Base-by-base conservation (phyloP, 208 protist species). In the Wallacemonas sp. region DNA sequence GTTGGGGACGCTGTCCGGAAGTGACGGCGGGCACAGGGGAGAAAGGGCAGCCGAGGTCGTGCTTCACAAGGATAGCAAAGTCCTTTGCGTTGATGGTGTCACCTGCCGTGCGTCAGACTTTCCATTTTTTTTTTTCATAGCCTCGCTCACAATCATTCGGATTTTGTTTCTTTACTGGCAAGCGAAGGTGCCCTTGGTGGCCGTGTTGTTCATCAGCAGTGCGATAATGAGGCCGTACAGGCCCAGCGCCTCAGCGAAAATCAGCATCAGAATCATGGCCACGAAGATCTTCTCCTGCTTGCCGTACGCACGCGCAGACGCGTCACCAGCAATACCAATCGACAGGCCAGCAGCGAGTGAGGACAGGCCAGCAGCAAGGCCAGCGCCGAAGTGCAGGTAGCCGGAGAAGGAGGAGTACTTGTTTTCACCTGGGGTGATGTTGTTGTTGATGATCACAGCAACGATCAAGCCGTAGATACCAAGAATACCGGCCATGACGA, bases 391-490 rank as follows among this genome's bases (percentile, higher is more conserved):
- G 75, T 99, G 94, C 52, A 97, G 75, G 79, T 98, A 99, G 36
- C 87, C 93, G 1, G 90, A 72, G 73, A 87, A 92, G 38, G 71
- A 66, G 26, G 85, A 93, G 71, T 92, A 90, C 13, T 62, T 73
- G 57, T 86, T 76, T 27, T 71, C 69, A 17, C 90, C 86, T 17
- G 83, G 87, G 44, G 83, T 74, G 67, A 97, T 93, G 74, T 94
- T 93, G 71, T 91, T 95, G 85, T 92, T 93, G 69, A 97, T 98
- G 77, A 99, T 98, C 17, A 99, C 97, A 59, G 96, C 91, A 60
- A 99, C 96, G 67, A 99, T 99, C 19, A 99, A 92, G 52, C 99
- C 99, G 83, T 99, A 99, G 73, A 99, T 99, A 75, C 98, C 99
- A 41, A 99, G 90, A 73, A 99, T 98, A 76, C 90, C 90, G 0